A percentile compares a stretch with the other conserved stretches of the same genome.
Conservation (phyloP, 805 yeast genomes). For the Metschnikowia arizonensis region DNA sequence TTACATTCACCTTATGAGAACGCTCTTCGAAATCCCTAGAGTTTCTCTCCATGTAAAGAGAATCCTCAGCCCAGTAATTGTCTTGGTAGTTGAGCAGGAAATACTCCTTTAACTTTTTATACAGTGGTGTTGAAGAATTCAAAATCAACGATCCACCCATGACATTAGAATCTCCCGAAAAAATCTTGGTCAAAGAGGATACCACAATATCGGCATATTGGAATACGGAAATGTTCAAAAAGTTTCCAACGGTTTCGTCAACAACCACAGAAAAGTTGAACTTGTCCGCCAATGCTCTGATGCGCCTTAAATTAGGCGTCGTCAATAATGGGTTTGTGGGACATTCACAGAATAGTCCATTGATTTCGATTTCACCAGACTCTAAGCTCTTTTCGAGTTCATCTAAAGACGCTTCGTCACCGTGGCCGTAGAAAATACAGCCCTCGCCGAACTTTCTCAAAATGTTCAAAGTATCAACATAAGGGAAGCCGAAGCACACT, state of each 20-base stretch:
- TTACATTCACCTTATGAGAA: constrained; percentile 52
- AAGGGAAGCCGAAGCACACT: constrained; percentile 94
- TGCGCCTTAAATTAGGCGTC: constrained; percentile 70
- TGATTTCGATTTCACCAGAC: constrained; percentile 51
- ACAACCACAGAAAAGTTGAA: constrained; percentile 76
- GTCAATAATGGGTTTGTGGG: constrained; percentile 92
- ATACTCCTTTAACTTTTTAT: constrained; percentile 45
- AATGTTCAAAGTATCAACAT: constrained; percentile 85
- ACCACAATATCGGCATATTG: constrained; percentile 85
- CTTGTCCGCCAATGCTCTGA: constrained; percentile 61
- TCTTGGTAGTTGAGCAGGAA: constrained; percentile 60
- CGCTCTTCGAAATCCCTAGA: constrained; percentile 81
- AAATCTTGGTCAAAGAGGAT: constrained; percentile 84
- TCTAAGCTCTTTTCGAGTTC: constrained; percentile 61
- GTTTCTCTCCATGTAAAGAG: constrained; percentile 85
- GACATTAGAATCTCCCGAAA: constrained; percentile 91
- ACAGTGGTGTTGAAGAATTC: constrained; percentile 60
- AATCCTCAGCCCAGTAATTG: constrained; percentile 89
- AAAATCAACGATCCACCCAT: constrained; percentile 89
- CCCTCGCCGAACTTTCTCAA: constrained; percentile 91
- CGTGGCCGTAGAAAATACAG: constrained; percentile 77
- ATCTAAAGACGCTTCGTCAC: constrained; percentile 66
- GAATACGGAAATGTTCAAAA: constrained; percentile 74
- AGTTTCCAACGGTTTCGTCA: constrained; percentile 94
- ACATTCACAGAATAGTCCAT: constrained; percentile 84